Evolutionary conservation across 345 rosid genomes (phyloP), one percentile per base, ranked within the genome.

Genomic region (Microthlaspi erraticum): DNA sequence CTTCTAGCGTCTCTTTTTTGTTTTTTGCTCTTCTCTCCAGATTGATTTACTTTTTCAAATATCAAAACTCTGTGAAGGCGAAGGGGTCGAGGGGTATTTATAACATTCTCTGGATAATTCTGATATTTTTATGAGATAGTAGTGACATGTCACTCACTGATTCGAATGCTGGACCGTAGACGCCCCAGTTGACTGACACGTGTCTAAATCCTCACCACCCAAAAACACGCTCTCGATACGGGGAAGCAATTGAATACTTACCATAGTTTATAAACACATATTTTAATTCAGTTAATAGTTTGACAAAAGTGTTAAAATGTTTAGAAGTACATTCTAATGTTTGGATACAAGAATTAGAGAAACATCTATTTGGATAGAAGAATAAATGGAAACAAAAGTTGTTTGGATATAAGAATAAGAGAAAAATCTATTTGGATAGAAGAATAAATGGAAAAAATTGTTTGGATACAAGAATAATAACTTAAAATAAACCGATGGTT

Each of bases 201-300:
- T 68, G 79, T n/a, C 10, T 0, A 0, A 8, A 66, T 74, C 16
- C 7, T 59, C 10, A 33, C 68, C 62, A 50, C 20, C 20, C 13
- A 5, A 42, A 45, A 56, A 56, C 71, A 18, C 73, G 64, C 26
- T 43, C 57, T 51, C 1, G 0, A 68, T 60, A 68, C 78, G 73
- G 44, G 37, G 60, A 74, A 68, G 78, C 19, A 68, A 74, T 68
- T 13, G 69, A 52, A 60, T 50, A 14, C 60, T 73, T 57, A 64
- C 38, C 31, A 5, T 17, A 38, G 66, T 59, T 14, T 54, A 74
- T 49, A 66, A 32, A 48, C 64, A 23, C 14, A 4, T 26, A 49
- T n/a, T 57, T 49, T 16, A 49, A 59, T 20, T 49, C 42, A 3
- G 14, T 18, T 12, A 37, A 9, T 34, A 34, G 18, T 34, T 38